phyloP scores from a whole-genome alignment of 192 early-diverging fungal genomes.

The Linnemannia elongata region DNA sequence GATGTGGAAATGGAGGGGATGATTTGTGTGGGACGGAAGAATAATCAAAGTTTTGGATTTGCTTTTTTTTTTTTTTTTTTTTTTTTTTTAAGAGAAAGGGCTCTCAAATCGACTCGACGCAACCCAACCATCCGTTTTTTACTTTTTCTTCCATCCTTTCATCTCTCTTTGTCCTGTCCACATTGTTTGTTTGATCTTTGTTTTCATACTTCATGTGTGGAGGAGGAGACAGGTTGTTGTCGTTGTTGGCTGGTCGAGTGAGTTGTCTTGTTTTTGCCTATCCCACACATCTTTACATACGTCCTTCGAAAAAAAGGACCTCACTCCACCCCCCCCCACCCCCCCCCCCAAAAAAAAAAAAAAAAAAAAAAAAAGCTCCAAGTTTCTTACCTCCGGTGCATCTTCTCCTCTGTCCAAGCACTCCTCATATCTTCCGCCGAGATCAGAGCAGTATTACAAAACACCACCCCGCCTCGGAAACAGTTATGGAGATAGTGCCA shows the following conservation, averaged over 20 bases:
- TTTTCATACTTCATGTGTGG: neutral
- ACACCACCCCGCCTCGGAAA: slow-evolving; percentile 38
- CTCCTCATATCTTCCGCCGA: slow-evolving; percentile 30
- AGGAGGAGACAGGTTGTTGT: neutral
- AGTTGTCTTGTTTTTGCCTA: too few species aligned
- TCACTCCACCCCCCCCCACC: neutral
- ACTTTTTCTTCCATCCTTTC: too few species aligned
- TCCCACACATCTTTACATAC: neutral
- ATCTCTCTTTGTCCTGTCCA: neutral
- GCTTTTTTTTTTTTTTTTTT: neutral
- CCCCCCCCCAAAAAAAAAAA: too few species aligned
- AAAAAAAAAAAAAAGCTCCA: neutral
- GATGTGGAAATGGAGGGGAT: neutral
- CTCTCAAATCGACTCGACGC: neutral
- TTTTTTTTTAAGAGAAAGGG: neutral
- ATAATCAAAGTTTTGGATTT: slow-evolving; percentile 1
- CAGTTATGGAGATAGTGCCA: slow-evolving; percentile 8
- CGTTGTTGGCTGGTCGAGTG: neutral
- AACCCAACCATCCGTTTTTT: neutral
- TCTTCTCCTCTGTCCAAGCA: slow-evolving; percentile 39
- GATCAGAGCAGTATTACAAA: slow-evolving; percentile 44
- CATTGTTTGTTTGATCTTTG: neutral
- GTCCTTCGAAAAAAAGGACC: neutral
- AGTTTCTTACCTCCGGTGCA: slow-evolving; percentile 43
- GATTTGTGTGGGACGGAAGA: neutral